Evolutionary conservation across 495 filamentous ascomycete species (phyloP).

Genomic region (Penicillium diatomitis): DNA sequence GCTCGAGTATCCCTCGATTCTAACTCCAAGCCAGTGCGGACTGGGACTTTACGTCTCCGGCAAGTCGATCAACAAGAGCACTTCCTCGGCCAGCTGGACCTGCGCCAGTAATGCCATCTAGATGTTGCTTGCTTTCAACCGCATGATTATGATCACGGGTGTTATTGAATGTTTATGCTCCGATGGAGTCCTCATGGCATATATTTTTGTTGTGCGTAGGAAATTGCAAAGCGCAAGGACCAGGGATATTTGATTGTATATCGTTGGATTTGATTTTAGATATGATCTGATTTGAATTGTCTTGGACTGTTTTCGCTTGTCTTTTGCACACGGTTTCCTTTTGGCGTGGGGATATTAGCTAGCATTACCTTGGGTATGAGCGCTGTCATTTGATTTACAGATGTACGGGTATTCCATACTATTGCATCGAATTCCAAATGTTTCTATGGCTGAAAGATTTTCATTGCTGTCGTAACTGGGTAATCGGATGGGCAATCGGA

Average conservation of each 20-base stretch:
- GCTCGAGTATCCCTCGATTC: neutral
- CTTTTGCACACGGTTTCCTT: no score
- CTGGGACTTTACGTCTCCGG: constrained; percentile 32
- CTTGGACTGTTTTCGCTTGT: no score
- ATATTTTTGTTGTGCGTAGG: neutral
- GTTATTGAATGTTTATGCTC: neutral
- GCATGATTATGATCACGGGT: neutral
- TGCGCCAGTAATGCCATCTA: constrained; percentile 22
- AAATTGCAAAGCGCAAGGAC: no score
- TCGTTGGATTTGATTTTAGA: neutral
- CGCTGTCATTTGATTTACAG: neutral
- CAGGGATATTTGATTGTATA: no score
- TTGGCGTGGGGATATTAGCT: no score
- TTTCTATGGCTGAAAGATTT: neutral
- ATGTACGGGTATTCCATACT: neutral
- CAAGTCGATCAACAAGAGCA: constrained; percentile 25
- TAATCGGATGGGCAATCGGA: no score
- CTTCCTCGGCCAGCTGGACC: constrained; percentile 22
- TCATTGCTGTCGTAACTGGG: no score
- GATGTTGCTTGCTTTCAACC: neutral
- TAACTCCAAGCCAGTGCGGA: constrained; percentile 21
- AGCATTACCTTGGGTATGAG: no score
- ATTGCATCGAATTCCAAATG: neutral
- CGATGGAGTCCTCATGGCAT: neutral
- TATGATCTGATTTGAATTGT: neutral